phyloP scores from a whole-genome alignment of 106 monocot species.

The Cymbidium sinense region DNA sequence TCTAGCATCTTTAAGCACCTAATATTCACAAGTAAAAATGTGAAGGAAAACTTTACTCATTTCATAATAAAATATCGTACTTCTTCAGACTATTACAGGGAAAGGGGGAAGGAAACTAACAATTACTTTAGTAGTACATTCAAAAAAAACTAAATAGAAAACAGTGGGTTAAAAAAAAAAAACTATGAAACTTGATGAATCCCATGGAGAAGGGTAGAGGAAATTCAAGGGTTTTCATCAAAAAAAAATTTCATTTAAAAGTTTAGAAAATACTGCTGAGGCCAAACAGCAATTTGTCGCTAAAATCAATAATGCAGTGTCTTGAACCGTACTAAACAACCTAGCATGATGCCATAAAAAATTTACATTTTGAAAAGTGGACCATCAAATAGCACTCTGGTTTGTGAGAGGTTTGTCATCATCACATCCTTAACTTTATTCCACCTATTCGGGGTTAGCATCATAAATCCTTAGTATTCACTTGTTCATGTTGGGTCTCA shows the following conservation, averaged over 20 bases:
- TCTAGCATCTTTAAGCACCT: constrained; percentile 63
- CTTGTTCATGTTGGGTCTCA: no score
- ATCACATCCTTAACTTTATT: no score
- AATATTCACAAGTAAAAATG: neutral
- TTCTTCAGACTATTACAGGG: neutral
- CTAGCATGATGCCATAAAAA: no score
- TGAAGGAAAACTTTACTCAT: neutral
- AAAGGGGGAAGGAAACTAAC: neutral
- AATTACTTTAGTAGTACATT: neutral
- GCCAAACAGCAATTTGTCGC: no score
- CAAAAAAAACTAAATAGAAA: neutral
- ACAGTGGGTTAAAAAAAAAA: neutral
- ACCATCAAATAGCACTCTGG: no score
- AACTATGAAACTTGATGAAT: neutral
- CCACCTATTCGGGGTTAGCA: no score
- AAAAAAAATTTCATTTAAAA: neutral
- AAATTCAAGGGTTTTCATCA: neutral
- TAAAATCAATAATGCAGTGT: no score
- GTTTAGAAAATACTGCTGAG: neutral
- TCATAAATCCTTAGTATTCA: no score
- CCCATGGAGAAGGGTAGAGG: neutral
- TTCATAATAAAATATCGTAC: neutral
- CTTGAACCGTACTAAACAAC: no score
- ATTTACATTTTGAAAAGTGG: no score
- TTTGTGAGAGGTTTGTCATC: no score